Evolutionary conservation across 108 stramenopile genomes (phyloP), one percentile per base, ranked within the genome.

Genomic region (Asterionellopsis glacialis): DNA sequence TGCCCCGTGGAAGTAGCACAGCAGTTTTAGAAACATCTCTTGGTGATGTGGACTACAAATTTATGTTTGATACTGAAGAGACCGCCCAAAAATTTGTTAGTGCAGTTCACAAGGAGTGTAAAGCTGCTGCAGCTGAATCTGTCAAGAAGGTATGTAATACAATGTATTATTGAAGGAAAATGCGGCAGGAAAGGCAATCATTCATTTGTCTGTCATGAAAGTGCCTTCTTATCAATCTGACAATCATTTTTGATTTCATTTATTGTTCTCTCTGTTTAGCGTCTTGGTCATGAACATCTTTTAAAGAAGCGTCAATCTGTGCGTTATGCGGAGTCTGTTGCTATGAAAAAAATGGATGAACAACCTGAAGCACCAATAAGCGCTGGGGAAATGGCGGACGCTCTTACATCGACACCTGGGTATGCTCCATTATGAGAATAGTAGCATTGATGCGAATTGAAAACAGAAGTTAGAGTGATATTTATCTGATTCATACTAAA

Each of bases 41-140:
- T 44, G 87, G 91, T 14, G 91, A 92, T 71, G 75, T 84, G 1
- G 85, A 89, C 21, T 92, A 87, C 51, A 70, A 72, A 57, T 57
- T 92, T 33, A 58, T 56, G 10, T 87, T 92, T 71, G 60, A 74
- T 22, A 12, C 39, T 18, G 51, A 75, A 38, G 55, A 64, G 11
- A 60, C 51, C 16, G 83, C 76, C 0, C 41, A 65, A 22, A 33
- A 68, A 38, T 92, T 92, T 75, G 57, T 48, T 3, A 22, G 40
- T 38, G 75, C 74, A 0, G 84, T 76, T 25, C 16, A 63, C 1
- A 52, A 64, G 41, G 71, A 79, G 43, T 73, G 77, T 9, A 45
- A 69, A 10, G 38, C 50, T 15, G 78, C 68, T 2, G 69, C 69
- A 49, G 51, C 63, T 15, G 74, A 76, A 51, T 72, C 76, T 61